Base-by-base conservation (phyloP, 495 filamentous ascomycete genomes). In the Bacidia gigantensis region DNA sequence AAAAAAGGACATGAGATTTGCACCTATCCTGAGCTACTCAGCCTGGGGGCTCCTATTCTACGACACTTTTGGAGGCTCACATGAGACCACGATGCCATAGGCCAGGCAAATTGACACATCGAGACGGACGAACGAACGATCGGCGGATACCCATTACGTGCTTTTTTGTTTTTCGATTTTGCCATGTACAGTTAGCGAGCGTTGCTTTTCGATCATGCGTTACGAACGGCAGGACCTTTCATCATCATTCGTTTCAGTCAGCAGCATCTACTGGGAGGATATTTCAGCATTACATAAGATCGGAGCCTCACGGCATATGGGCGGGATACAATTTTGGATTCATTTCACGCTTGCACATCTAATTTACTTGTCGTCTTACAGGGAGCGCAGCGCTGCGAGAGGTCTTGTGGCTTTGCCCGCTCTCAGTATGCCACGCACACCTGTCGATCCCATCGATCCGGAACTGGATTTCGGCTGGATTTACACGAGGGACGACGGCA, bases 291-390 rank as follows among this genome's bases (percentile, higher is more conserved):
- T 67, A 75, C 71, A 62, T 64, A 78, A 77, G 72, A 79, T 70
- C 69, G 73, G 54, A 68, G 76, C 75, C 76, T 75, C 77, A 66
- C 75, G 77, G 77, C 76, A 69, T 75, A 66, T 65, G 70, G 72
- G 74, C 67, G 68, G 72, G 71, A 64, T 69, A 72, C 69, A 64
- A 70, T 67, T 64, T 62, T 54, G 32, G 14, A 44, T 5, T n/a
- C 41, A 9, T 44, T 44, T 35, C 29, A 35, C 29, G 51, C 54
- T 62, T 60, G 60, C 50, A 38, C 45, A 14, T 56, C 58, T 57
- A 47, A 69, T 53, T 64, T 62, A 54, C 64, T 72, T 62, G 66
- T 67, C 64, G 64, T 61, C 62, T 59, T 51, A 65, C 57, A 60
- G 59, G 59, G 22, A 62, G 54, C 52, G 59, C 56, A 50, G 47